Evolutionary conservation across 1,284 basidiomycete genomes (phyloP).

Genomic region (Sporisorium sorghi): DNA sequence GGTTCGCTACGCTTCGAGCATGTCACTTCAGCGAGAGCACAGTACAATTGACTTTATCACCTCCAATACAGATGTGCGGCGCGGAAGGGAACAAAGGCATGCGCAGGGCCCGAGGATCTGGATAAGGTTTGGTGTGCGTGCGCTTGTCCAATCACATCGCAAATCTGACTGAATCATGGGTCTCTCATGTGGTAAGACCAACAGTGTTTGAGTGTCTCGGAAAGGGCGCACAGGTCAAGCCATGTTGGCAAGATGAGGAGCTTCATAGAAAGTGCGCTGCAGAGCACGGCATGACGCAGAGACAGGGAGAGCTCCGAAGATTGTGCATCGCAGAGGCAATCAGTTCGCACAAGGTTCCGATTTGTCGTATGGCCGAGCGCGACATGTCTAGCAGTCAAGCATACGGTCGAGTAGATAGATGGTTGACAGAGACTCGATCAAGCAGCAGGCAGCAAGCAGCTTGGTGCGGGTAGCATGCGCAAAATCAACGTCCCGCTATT

Average conservation of each 20-base stretch:
- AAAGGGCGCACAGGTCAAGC: slow-evolving; percentile 10
- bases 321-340: slow-evolving; percentile 31
- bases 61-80: neutral
- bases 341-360: neutral
- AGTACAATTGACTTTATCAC: neutral
- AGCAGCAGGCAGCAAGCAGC: slow-evolving; percentile 5
- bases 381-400: slow-evolving; percentile 11
- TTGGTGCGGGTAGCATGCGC: neutral
- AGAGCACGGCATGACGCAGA: slow-evolving; percentile 1
- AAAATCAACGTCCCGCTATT: slow-evolving; percentile 24
- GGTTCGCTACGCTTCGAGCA: neutral
- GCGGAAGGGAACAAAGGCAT: neutral
- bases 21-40: neutral
- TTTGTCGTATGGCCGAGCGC: slow-evolving; percentile 1
- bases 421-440: slow-evolving; percentile 18
- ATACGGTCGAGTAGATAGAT: slow-evolving; percentile 19
- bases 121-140: neutral
- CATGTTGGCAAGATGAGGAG: slow-evolving; percentile 5
- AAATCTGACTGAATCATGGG: neutral
- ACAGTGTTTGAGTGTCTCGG: slow-evolving; percentile 25
- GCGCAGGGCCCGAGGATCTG: neutral
- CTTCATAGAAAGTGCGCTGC: slow-evolving; percentile 7
- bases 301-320: slow-evolving; percentile 12
- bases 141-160: neutral
- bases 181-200: slow-evolving; percentile 14